These are phyloP conservation scores for Austroboletus niveus DNA, from an alignment of 1,284 basidiomycete species.

Conservation along the genomic window DNA sequence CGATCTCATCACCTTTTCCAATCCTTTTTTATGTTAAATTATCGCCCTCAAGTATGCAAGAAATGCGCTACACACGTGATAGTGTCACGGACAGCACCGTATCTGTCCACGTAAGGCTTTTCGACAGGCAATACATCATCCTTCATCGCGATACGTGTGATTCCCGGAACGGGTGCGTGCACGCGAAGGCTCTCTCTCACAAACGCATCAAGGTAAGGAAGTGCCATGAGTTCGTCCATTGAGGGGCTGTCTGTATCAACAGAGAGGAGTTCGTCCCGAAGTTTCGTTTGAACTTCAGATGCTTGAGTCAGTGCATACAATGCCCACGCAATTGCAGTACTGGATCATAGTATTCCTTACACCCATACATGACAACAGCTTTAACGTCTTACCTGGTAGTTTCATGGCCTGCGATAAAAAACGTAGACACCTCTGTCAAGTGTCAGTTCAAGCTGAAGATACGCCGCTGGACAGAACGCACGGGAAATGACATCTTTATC, in stretches of 20 bases:
- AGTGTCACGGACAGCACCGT: constrained; percentile 36
- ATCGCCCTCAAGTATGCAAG: not conserved
- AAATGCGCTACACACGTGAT: constrained; percentile 13
- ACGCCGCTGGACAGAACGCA: constrained; percentile 35
- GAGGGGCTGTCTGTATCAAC: constrained; percentile 49
- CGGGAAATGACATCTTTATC: constrained; percentile 76
- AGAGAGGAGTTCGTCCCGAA: constrained; percentile 63
- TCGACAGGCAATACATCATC: constrained; percentile 61
- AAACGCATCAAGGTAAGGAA: constrained; percentile 62
- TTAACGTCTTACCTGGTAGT: constrained; percentile 56
- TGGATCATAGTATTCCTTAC: constrained; percentile 9
- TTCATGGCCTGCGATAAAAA: constrained; percentile 70
- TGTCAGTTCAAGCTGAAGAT: too few relatives aligned
- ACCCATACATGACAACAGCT: not conserved
- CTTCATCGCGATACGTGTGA: constrained; percentile 47
- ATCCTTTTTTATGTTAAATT: constrained; percentile 24
- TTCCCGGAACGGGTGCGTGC: constrained; percentile 56
- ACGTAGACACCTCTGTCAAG: constrained; percentile 35
- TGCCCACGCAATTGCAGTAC: constrained; percentile 57
- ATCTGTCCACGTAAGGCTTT: constrained; percentile 40
- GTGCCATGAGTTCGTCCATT: constrained; percentile 56
- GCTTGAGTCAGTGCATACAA: constrained; percentile 60
- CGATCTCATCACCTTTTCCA: constrained; percentile 35
- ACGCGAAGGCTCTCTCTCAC: constrained; percentile 69
- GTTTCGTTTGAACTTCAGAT: constrained; percentile 57